These are phyloP conservation scores for Heliamphora exappendiculata DNA, from an alignment of 148 eudicot species.

Conservation along the genomic window DNA sequence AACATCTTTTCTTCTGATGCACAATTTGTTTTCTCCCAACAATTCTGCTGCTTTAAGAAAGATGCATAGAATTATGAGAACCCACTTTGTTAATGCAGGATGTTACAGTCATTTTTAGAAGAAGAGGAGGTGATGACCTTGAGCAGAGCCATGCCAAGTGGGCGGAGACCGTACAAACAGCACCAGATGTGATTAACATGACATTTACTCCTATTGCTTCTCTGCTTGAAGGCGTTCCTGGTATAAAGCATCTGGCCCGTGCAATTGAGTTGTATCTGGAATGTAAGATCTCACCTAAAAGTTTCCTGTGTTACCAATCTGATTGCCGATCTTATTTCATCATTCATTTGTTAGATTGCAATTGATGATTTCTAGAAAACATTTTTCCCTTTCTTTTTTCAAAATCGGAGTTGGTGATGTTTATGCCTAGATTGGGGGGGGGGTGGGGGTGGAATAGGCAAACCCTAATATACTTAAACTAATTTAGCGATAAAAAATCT, in stretches of 20 bases:
- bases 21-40: not conserved
- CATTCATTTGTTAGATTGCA: not conserved
- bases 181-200: constrained; percentile 95
- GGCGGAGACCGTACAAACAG: constrained; percentile 64
- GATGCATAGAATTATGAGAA: not conserved
- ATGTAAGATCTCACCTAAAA: constrained; percentile 56
- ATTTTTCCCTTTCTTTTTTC: not conserved
- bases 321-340: constrained; percentile 14
- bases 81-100: constrained; percentile 49
- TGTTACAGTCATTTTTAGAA: constrained; percentile 87
- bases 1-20: not conserved
- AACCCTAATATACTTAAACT: too few species aligned
- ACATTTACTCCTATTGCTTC: constrained; percentile 82
- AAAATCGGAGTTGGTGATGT: too few species aligned
- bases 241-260: constrained; percentile 68
- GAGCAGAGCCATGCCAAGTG: constrained; percentile 88
- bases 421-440: too few species aligned
- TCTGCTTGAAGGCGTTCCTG: constrained; percentile 78
- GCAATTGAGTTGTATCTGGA: constrained; percentile 93
- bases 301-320: constrained; percentile 8
- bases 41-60: not conserved
- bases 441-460: too few species aligned
- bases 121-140: constrained; percentile 98
- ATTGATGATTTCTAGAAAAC: not conserved
- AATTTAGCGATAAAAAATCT: too few species aligned